Evolutionary conservation across 148 eudicot genomes (phyloP).

Genomic region (Rhododendron mucronatum): DNA sequence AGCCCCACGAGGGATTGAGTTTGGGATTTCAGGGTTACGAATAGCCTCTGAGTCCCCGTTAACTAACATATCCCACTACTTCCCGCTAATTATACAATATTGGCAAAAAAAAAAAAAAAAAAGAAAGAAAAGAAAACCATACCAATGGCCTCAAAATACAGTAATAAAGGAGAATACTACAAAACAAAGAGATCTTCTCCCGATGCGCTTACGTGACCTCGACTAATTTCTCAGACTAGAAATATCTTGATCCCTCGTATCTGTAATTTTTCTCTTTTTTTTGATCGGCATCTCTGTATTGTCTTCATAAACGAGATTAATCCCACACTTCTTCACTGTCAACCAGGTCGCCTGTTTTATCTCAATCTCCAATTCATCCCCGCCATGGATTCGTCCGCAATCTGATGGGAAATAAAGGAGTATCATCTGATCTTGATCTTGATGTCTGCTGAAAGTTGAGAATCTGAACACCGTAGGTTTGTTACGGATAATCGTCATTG

Average conservation of each 20-base stretch:
- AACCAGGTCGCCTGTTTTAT: background rate
- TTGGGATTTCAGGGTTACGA: too few species aligned
- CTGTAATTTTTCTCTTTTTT: too few species aligned
- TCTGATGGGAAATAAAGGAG: background rate
- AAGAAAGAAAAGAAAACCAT: too few species aligned
- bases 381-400: background rate
- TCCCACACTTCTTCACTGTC: background rate
- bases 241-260: background rate
- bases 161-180: too few species aligned
- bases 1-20: too few species aligned
- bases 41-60: too few species aligned
- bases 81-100: too few species aligned
- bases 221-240: background rate
- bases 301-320: background rate
- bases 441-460: background rate
- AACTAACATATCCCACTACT: too few species aligned
- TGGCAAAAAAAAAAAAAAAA: too few species aligned
- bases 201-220: background rate
- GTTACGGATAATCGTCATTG: background rate
- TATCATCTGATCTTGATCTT: background rate
- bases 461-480: background rate
- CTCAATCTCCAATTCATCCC: background rate
- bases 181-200: background rate
- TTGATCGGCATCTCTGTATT: background rate
- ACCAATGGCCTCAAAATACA: too few species aligned